Evolutionary conservation across 805 yeast species (phyloP), one percentile per base, ranked within the genome.

Genomic region (Cyberlindnera euphorbiiphila): DNA sequence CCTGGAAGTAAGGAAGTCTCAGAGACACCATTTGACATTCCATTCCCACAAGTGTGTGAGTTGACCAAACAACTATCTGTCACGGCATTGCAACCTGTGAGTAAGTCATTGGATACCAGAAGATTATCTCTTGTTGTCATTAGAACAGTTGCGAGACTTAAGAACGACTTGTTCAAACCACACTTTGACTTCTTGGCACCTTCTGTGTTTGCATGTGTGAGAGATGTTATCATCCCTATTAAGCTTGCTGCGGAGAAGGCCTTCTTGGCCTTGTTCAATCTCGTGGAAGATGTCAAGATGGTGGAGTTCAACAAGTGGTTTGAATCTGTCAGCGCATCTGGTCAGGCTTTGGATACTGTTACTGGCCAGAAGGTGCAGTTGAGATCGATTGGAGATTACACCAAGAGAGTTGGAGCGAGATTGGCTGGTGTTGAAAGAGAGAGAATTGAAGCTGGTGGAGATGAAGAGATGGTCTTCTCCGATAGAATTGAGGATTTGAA

Each of bases 211-310:
- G 66, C 81, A 0, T 81, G 93, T 57, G 81, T 91, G 27, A 72
- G 98, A 47, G 96, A 89, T 54, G 71, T 80, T n/a, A 69, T 85
- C 32, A 86, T 91, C 53, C 97, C 98, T 5, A 81, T 91, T 49
- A 89, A 88, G 54, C 69, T 91, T 45, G 96, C 97, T 1, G 96
- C 96, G 7, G 98, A 91, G 59, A 86, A 86, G 65, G 88, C 94
- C 1, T 88, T 74, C 59, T 58, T 89, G 47, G 76, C 85, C 2
- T 56, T 87, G 13, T 82, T 88, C 61, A 68, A 73, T 32, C 65
- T 91, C 50, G 81, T 85, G 22, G 85, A 81, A 19, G 95, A 84
- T 45, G 73, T 64, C 9, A 65, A 68, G 15, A 57, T 72, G 63
- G 59, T 45, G 1, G 56, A 61, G 18, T 87, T 85, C 64, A 72